Conservation (phyloP, 768 basidiomycete genomes). For the Sporobolomyces phaffii region DNA sequence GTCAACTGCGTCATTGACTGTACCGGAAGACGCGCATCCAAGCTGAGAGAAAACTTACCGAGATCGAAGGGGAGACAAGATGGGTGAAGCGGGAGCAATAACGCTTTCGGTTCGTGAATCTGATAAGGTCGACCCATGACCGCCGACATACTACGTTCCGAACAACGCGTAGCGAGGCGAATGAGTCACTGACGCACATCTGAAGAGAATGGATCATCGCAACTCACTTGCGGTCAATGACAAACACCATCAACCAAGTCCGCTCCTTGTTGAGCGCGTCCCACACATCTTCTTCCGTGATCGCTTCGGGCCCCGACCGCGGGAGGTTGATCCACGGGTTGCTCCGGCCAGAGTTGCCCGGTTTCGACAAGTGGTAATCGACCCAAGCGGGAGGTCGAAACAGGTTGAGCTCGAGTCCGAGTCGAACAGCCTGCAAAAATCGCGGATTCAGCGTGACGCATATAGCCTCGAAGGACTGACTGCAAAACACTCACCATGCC, state of each 20-base stretch:
- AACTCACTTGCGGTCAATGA: slow-evolving; percentile 32
- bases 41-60: slow-evolving; percentile 5
- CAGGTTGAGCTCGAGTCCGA: slow-evolving; percentile 72
- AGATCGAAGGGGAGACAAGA: slow-evolving; percentile 31
- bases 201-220: too few species aligned
- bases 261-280: slow-evolving; percentile 91
- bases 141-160: slow-evolving; percentile 30
- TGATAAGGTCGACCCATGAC: slow-evolving; percentile 36
- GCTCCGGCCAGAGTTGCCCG: neutral
- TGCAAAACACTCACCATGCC: slow-evolving; percentile 15
- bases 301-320: slow-evolving; percentile 67
- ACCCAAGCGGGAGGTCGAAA: slow-evolving; percentile 25
- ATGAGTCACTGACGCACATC: too few species aligned
- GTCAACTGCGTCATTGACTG: neutral
- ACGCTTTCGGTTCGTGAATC: slow-evolving; percentile 33
- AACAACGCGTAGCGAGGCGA: too few species aligned
- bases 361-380: slow-evolving; percentile 23
- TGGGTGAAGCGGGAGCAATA: slow-evolving; percentile 26
- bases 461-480: neutral
- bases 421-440: slow-evolving; percentile 51
- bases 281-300: slow-evolving; percentile 60
- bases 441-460: neutral
- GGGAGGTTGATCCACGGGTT: slow-evolving; percentile 60
- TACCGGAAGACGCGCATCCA: too few species aligned
- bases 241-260: slow-evolving; percentile 64